Conservation (phyloP, 495 filamentous ascomycete genomes). For the Xylaria sp. region DNA sequence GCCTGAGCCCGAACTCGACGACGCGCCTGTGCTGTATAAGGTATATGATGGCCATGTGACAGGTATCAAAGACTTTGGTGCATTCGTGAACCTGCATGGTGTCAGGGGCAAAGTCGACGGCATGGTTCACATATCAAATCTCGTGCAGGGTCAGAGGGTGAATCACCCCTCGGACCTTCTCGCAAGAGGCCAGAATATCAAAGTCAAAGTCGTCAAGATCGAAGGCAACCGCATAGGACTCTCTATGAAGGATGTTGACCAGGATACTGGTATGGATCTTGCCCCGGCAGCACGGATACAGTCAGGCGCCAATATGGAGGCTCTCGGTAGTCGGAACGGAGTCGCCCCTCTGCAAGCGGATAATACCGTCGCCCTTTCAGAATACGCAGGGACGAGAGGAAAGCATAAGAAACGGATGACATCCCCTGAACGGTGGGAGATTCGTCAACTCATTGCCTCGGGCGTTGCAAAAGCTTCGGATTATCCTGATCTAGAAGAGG, state of each 20-base stretch:
- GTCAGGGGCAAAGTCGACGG: constrained; percentile 90
- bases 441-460: constrained; percentile 93
- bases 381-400: constrained; percentile 56
- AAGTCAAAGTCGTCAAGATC: constrained; percentile 91
- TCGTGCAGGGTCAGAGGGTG: constrained; percentile 84
- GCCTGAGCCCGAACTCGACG: constrained; percentile 78
- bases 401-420: constrained; percentile 88
- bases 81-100: constrained; percentile 90
- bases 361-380: constrained; percentile 68
- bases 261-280: constrained; percentile 84
- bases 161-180: constrained; percentile 92
- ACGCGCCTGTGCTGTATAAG: constrained; percentile 82
- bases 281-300: constrained; percentile 81
- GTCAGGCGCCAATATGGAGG: constrained; percentile 91
- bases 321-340: constrained; percentile 75
- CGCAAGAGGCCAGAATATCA: constrained; percentile 80
- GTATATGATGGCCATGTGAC: constrained; percentile 89
- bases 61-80: constrained; percentile 93
- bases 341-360: constrained; percentile 39
- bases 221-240: constrained; percentile 80
- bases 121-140: constrained; percentile 94
- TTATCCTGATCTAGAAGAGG: constrained; percentile 93
- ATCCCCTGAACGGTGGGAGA: constrained; percentile 96
- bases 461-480: constrained; percentile 89
- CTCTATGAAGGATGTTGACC: constrained; percentile 97